Evolutionary conservation across 768 basidiomycete species (phyloP).

Genomic region (Russula brevipes): DNA sequence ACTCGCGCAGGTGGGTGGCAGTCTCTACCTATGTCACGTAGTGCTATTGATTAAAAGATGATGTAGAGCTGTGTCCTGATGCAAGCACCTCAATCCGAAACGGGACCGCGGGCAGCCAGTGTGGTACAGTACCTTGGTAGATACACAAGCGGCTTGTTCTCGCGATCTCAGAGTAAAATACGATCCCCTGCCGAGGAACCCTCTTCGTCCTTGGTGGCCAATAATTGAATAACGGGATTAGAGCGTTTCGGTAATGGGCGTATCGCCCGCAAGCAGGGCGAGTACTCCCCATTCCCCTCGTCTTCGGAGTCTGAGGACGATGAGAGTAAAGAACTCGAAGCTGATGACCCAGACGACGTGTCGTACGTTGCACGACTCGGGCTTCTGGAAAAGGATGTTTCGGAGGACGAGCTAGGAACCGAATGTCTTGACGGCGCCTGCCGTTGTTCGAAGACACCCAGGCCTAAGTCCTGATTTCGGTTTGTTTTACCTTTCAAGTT

Average conservation of each 20-base stretch:
- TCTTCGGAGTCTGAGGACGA: constrained; percentile 4
- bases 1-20: too few species aligned
- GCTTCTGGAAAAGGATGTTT: constrained; percentile 6
- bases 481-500: not conserved
- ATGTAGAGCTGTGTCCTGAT: not conserved
- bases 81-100: not conserved
- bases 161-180: not conserved
- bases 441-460: constrained; percentile 29
- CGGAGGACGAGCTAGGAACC: constrained; percentile 21
- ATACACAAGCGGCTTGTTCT: not conserved
- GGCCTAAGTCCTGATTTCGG: constrained; percentile 26
- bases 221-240: constrained; percentile 11
- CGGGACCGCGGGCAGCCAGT: not conserved
- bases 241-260: constrained; percentile 5
- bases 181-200: not conserved
- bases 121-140: not conserved
- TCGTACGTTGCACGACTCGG: not conserved
- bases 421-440: constrained; percentile 8
- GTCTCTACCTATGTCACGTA: too few species aligned
- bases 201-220: not conserved
- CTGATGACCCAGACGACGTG: not conserved
- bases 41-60: too few species aligned
- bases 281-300: not conserved
- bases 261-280: not conserved
- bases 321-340: not conserved